Percentiles rank a stretch among this genome's conserved stretches.
These are phyloP conservation scores for Ilex asprella DNA, from an alignment of 257 asterid species.

Conservation along the genomic window DNA sequence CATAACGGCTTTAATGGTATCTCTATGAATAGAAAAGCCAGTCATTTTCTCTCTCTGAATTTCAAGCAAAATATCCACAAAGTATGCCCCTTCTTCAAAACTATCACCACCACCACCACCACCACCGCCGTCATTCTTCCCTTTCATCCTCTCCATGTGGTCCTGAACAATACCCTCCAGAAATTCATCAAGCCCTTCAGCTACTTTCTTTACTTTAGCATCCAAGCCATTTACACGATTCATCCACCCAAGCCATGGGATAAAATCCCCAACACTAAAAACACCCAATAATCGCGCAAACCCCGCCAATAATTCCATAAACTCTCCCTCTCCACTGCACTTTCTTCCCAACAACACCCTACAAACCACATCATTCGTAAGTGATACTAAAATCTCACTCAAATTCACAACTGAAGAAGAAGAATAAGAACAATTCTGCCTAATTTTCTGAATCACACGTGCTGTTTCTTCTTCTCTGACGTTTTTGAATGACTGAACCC, in stretches of 20 bases:
- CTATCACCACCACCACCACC: too few relatives aligned
- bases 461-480: too few relatives aligned
- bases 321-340: conserved; percentile 20
- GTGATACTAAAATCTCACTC: conserved; percentile 14
- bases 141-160: neutral
- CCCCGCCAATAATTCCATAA: conserved; percentile 7
- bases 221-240: conserved; percentile 24
- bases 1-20: conserved; percentile 5
- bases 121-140: too few relatives aligned
- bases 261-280: conserved; percentile 19
- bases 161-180: conserved; percentile 27
- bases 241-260: conserved; percentile 41
- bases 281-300: conserved; percentile 5
- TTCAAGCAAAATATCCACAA: conserved; percentile 5
- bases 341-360: conserved; percentile 9
- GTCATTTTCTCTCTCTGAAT: neutral
- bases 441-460: neutral
- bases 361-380: conserved; percentile 25
- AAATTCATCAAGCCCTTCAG: conserved; percentile 27
- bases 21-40: neutral
- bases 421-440: neutral
- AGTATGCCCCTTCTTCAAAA: neutral
- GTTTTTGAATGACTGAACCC: too few relatives aligned
- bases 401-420: conserved; percentile 1
- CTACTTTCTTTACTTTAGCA: conserved; percentile 20